Base-by-base conservation (phyloP, 2,329 filamentous ascomycete species). In the Drechslerella coelobrocha region DNA sequence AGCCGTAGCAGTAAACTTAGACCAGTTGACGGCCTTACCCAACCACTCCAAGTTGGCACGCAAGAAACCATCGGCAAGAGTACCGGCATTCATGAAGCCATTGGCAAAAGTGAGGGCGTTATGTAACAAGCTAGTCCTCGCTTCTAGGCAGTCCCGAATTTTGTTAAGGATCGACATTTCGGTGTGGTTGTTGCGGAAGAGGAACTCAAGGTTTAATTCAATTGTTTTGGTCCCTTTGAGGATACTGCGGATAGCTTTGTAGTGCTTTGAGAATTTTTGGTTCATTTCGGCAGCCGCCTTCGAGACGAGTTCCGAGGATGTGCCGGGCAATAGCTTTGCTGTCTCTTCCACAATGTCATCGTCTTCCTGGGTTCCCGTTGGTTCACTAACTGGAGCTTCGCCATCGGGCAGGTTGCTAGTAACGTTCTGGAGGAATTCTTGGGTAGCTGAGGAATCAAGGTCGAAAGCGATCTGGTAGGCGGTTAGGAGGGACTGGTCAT, bases 401-500 rank as follows among this genome's bases (percentile, higher is more conserved):
- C 74, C 73, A 39, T 73, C 74, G 7, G 74, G 74, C 41, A 76
- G 69, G 24, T 75, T 74, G 53, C 55, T 65, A 14, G 72, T 72
- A 34, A 99, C 90, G 80, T 94, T 97, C 74, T 88, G 88, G 23
- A 99, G 81, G 76, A 99, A 99, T 78, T 97, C 94, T 76, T 99
- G 94, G 0, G 94, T 97, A 75, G 94, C 94, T 77, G 99, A 99
- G 81, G 99, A 94, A 79, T 97, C 97, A 4, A 99, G 84, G 77
- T 99, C 94, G 77, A 99, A 99, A 1, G 93, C 94, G 63, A 99
- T 96, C 78, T 99, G 94, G 79, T 97, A 99, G 17, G 94, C 94
- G 53, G 91, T 89, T 19, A 92, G 90, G 14, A 91, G 85, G 0
- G 91, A 92, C 69, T 87, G 87, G 54, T 87, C 84, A 74, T 96